These are phyloP conservation scores for Arthrobotrys sinensis DNA, from an alignment of 2,329 filamentous ascomycete genomes.

Conservation along the genomic window DNA sequence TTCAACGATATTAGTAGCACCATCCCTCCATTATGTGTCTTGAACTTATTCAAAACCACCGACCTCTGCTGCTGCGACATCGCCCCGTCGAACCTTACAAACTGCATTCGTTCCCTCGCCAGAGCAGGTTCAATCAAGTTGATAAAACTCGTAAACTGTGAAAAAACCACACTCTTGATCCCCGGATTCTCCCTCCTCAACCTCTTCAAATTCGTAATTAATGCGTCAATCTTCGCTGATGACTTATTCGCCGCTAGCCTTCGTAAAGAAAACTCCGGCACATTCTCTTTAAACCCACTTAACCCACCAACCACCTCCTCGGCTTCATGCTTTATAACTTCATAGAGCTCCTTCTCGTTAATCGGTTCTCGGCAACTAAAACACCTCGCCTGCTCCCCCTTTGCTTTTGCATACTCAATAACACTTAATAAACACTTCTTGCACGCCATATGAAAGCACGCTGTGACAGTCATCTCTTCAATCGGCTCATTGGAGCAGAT, in stretches of 20 bases:
- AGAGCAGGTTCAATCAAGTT: slow-evolving; percentile 90
- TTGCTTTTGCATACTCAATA: slow-evolving; percentile 76
- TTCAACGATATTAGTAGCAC: slow-evolving; percentile 87
- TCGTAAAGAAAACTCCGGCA: slow-evolving; percentile 74
- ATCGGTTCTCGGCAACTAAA: slow-evolving; percentile 91
- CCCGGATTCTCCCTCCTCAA: slow-evolving; percentile 77
- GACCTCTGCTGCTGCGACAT: slow-evolving; percentile 89
- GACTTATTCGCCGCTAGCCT: slow-evolving; percentile 75
- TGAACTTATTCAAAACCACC: slow-evolving; percentile 82
- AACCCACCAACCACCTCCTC: slow-evolving; percentile 65
- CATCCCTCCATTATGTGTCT: slow-evolving; percentile 74
- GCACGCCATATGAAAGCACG: slow-evolving; percentile 98
- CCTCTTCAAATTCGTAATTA: slow-evolving; percentile 81
- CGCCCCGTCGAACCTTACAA: slow-evolving; percentile 90
- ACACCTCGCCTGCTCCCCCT: slow-evolving; percentile 81
- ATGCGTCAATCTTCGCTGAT: slow-evolving; percentile 87
- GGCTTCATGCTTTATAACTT: slow-evolving; percentile 86
- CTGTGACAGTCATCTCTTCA: slow-evolving; percentile 92
- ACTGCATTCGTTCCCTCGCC: slow-evolving; percentile 73
- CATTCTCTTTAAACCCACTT: slow-evolving; percentile 66
- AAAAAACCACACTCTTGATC: slow-evolving; percentile 93
- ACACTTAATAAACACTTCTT: slow-evolving; percentile 92
- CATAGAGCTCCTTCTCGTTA: slow-evolving; percentile 87
- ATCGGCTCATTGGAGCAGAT: slow-evolving; percentile 97
- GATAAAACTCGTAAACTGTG: slow-evolving; percentile 96